Conservation (phyloP, 1,139 yeast genomes). For the Diutina scorzettiae region DNA sequence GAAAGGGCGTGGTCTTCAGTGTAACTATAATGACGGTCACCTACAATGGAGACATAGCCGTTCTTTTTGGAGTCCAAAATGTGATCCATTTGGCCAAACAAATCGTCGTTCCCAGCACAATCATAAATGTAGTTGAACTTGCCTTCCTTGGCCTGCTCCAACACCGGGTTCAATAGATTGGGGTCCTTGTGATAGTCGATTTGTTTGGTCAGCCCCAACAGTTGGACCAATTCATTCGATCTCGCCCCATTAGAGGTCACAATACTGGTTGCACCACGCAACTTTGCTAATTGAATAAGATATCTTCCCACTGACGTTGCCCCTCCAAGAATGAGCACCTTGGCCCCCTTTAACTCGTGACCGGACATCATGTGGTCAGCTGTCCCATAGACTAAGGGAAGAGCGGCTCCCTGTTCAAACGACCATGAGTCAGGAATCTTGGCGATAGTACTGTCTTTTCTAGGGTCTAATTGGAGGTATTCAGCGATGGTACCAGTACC, state of each 20-base stretch:
- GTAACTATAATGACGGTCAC: constrained; percentile 31
- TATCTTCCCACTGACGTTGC: constrained; percentile 4
- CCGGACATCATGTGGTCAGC: background rate
- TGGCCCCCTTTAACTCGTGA: background rate
- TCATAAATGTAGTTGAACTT: constrained; percentile 28
- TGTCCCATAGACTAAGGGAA: constrained; percentile 1
- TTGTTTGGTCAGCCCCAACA: constrained; percentile 39
- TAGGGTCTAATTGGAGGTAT: constrained; percentile 25
- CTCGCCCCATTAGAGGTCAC: constrained; percentile 6
- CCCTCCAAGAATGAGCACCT: constrained; percentile 2
- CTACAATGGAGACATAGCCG: constrained; percentile 33
- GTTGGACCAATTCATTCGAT: constrained; percentile 27
- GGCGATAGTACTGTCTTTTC: background rate
- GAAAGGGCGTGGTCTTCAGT: constrained; percentile 3
- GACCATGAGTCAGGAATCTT: background rate
- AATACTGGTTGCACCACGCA: background rate
- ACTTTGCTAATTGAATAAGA: background rate
- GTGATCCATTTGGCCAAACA: constrained; percentile 14
- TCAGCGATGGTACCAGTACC: constrained; percentile 42
- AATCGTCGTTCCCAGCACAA: constrained; percentile 18
- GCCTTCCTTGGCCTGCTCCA: constrained; percentile 9
- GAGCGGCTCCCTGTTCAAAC: constrained; percentile 1
- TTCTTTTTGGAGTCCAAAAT: constrained; percentile 25
- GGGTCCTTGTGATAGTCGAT: constrained; percentile 36
- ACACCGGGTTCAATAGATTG: constrained; percentile 9